phyloP scores from a whole-genome alignment of 1,139 yeast species.

The Martiniozyma asiatica region DNA sequence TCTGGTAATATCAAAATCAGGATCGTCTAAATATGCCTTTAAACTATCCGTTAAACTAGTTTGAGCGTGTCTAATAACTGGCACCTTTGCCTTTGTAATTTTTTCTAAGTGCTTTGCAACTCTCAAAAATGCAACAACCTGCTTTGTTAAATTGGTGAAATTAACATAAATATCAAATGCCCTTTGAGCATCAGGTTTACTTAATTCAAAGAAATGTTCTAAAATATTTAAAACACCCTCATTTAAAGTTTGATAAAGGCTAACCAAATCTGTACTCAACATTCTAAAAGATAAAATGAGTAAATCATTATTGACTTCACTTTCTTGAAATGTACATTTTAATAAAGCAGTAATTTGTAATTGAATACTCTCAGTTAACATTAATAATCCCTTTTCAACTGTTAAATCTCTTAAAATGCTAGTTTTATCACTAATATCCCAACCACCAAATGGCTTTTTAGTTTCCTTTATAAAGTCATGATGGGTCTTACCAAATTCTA shows the following conservation, averaged over 20 bases:
- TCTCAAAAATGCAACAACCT: conserved; percentile 77
- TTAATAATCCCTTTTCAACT: conserved; percentile 70
- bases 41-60: conserved; percentile 80
- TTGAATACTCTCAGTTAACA: conserved; percentile 81
- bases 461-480: conserved; percentile 75
- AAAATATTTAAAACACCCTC: conserved; percentile 90
- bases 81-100: conserved; percentile 82
- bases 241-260: conserved; percentile 77
- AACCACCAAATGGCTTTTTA: conserved; percentile 19
- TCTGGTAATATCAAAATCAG: conserved; percentile 73
- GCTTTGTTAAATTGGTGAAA: conserved; percentile 78
- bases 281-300: conserved; percentile 74
- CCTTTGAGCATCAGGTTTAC: conserved; percentile 73
- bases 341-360: conserved; percentile 66
- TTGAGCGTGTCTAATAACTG: conserved; percentile 95
- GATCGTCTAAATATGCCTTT: conserved; percentile 79
- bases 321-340: conserved; percentile 61
- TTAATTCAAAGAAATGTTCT: conserved; percentile 91
- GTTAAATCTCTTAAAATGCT: conserved; percentile 53
- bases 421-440: conserved; percentile 27
- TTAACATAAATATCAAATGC: conserved; percentile 74
- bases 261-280: conserved; percentile 74
- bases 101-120: conserved; percentile 82
- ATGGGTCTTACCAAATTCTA: conserved; percentile 51
- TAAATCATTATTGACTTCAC: conserved; percentile 73